phyloP scores from a whole-genome alignment of 768 basidiomycete genomes.

The Rhizopogon roseolus region DNA sequence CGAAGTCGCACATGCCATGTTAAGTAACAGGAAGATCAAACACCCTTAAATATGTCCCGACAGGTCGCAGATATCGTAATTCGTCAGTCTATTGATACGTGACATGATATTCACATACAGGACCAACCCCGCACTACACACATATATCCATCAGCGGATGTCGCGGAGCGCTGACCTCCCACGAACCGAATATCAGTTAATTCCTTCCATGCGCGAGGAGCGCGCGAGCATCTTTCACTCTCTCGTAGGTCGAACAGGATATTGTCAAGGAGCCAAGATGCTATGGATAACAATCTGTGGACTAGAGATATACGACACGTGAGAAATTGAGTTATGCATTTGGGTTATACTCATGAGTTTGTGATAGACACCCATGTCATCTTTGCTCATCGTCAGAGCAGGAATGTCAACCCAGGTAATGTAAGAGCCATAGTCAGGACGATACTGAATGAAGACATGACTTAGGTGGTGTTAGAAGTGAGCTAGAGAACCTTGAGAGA shows the following conservation, averaged over 20 bases:
- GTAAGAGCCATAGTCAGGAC: not conserved
- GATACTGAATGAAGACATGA: not conserved
- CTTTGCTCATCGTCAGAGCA: not conserved
- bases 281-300: slow-evolving; percentile 23
- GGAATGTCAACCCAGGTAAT: not conserved
- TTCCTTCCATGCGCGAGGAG: not conserved
- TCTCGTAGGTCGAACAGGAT: slow-evolving; percentile 24
- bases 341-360: not conserved
- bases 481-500: not conserved
- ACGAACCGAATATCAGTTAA: not conserved
- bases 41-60: too few relatives aligned
- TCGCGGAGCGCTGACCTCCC: too few relatives aligned
- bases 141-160: not conserved
- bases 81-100: not conserved
- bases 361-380: not conserved
- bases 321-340: not conserved
- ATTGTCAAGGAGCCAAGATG: slow-evolving; percentile 17
- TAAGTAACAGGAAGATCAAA: too few relatives aligned
- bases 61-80: too few relatives aligned
- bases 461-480: not conserved
- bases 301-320: slow-evolving; percentile 1
- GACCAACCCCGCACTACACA: not conserved
- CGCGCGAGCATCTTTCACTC: not conserved
- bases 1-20: too few relatives aligned
- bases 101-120: not conserved